Percentiles rank a stretch among this genome's conserved stretches.
Conservation (phyloP, 1,284 basidiomycete species). For the Pascua guehoae region DNA sequence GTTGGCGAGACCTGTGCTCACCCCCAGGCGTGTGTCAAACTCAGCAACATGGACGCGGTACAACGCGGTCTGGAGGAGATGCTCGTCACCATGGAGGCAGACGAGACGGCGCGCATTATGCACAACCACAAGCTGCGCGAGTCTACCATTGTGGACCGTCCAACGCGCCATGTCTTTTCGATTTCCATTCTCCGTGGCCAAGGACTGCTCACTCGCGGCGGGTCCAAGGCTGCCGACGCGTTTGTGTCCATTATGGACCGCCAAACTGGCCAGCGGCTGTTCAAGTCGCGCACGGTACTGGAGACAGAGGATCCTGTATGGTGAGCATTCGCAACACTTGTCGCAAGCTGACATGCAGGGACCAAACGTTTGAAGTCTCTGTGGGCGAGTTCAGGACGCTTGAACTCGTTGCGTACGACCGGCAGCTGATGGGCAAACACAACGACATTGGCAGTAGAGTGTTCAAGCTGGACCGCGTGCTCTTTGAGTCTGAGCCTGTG, state of each 20-base stretch:
- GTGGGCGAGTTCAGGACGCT: slow-evolving; percentile 30
- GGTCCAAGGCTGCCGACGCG: slow-evolving; percentile 39
- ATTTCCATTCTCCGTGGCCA: slow-evolving; percentile 41
- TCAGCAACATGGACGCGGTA: slow-evolving; percentile 45
- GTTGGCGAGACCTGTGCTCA: not conserved
- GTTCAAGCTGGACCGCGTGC: slow-evolving; percentile 42
- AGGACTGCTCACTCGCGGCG: slow-evolving; percentile 32
- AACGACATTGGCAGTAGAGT: slow-evolving; percentile 36
- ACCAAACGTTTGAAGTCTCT: slow-evolving; percentile 42
- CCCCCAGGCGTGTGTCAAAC: slow-evolving; percentile 44
- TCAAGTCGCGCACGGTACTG: slow-evolving; percentile 46
- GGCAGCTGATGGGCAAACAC: slow-evolving; percentile 47
- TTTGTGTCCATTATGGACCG: slow-evolving; percentile 39
- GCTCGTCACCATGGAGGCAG: slow-evolving; percentile 39
- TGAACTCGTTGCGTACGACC: slow-evolving; percentile 41
- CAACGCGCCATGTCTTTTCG: slow-evolving; percentile 31
- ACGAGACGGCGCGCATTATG: slow-evolving; percentile 40
- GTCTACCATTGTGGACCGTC: not conserved
- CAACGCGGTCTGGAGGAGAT: slow-evolving; percentile 41
- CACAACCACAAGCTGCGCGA: slow-evolving; percentile 24
- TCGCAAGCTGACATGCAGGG: slow-evolving; percentile 24
- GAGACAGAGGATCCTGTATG: slow-evolving; percentile 44
- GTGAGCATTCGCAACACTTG: slow-evolving; percentile 22
- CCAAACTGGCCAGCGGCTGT: slow-evolving; percentile 32
- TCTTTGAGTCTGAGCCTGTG: slow-evolving; percentile 25